Evolutionary conservation across 371 early-diverging fungal genomes (phyloP).

Genomic region (Mortierella sp.): DNA sequence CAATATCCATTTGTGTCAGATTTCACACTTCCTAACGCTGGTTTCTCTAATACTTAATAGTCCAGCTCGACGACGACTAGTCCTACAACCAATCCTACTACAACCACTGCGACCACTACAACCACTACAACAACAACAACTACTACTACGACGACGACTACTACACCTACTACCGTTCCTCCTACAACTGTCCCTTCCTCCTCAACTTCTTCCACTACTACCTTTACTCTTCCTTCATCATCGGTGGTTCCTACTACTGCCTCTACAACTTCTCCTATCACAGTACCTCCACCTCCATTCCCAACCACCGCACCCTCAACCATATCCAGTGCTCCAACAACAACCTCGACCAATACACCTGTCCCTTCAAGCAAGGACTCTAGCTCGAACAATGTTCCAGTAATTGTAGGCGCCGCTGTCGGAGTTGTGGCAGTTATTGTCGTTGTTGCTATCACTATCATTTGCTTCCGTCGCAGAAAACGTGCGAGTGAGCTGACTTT

Average conservation of each 20-base stretch:
- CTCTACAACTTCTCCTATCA: constrained; percentile 4
- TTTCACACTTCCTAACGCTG: background rate
- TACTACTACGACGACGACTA: background rate
- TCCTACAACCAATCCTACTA: background rate
- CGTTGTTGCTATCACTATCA: constrained; percentile 35
- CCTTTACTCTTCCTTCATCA: constrained; percentile 1
- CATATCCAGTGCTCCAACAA: background rate
- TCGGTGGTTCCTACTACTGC: background rate
- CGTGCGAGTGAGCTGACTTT: constrained; percentile 43
- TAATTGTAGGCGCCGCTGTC: constrained; percentile 41
- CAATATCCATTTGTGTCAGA: background rate
- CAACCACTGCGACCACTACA: constrained; percentile 1
- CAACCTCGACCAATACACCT: background rate
- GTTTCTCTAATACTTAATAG: background rate
- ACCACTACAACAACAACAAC: constrained; percentile 8
- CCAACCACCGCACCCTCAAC: background rate
- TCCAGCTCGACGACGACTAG: background rate
- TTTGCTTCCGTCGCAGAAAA: constrained; percentile 43
- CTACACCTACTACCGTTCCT: background rate
- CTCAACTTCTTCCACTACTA: background rate
- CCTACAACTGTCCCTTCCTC: background rate
- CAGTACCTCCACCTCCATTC: background rate
- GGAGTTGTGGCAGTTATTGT: constrained; percentile 39
- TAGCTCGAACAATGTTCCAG: constrained; percentile 32
- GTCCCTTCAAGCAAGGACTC: constrained; percentile 11